These are phyloP conservation scores for Penicillium tannophilum DNA, from an alignment of 495 filamentous ascomycete species.

Conservation along the genomic window DNA sequence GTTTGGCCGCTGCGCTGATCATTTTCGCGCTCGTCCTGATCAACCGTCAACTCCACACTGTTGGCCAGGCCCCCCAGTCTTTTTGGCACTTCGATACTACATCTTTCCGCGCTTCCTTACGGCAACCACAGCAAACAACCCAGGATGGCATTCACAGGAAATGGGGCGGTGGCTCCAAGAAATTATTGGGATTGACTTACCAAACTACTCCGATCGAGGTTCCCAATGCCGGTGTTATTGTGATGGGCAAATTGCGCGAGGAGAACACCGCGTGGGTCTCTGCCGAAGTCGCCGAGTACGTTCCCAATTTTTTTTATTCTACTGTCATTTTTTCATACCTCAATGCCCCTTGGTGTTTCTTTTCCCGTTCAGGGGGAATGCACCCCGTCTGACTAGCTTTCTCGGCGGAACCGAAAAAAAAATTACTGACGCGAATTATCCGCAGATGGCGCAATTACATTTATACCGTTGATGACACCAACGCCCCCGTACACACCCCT, in stretches of 20 bases:
- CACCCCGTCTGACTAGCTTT: background rate
- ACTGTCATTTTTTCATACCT: slow-evolving; percentile 3
- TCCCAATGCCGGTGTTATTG: slow-evolving; percentile 44
- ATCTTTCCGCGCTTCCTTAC: slow-evolving; percentile 21
- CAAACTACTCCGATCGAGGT: slow-evolving; percentile 38
- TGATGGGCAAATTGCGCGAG: slow-evolving; percentile 41
- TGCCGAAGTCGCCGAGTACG: slow-evolving; percentile 44
- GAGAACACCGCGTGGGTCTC: slow-evolving; percentile 47
- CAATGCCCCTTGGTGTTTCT: background rate
- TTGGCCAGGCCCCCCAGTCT: slow-evolving; percentile 27
- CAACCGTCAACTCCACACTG: slow-evolving; percentile 34
- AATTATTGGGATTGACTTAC: slow-evolving; percentile 21
- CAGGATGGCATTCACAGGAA: slow-evolving; percentile 25
- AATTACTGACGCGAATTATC: slow-evolving; percentile 13
- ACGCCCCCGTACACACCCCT: slow-evolving; percentile 39
- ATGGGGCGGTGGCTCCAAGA: slow-evolving; percentile 27
- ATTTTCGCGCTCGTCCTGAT: slow-evolving; percentile 39
- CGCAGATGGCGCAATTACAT: slow-evolving; percentile 46
- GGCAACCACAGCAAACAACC: slow-evolving; percentile 9
- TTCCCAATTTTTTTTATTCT: slow-evolving; percentile 2
- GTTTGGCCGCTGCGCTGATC: slow-evolving; percentile 36
- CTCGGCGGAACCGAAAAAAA: slow-evolving; percentile 1
- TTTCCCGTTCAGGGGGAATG: background rate
- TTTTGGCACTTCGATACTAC: slow-evolving; percentile 38
- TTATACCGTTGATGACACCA: slow-evolving; percentile 49